Evolutionary conservation across 805 yeast genomes (phyloP).

Genomic region (Monosporozyma solicola): DNA sequence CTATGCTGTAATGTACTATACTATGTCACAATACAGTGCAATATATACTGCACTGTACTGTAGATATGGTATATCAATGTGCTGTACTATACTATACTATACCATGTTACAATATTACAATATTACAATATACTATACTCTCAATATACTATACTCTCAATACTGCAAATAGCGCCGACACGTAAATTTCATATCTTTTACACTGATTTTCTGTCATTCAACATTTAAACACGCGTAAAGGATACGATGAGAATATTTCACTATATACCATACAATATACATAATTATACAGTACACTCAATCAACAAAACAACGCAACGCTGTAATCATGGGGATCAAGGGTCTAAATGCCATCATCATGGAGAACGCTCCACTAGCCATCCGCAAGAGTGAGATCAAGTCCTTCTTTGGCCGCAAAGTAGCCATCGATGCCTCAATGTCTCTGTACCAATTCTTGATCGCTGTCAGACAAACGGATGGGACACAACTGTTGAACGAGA

Average conservation of each 20-base stretch:
- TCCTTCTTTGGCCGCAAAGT: slow-evolving; percentile 87
- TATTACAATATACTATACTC: too few relatives aligned
- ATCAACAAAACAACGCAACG: neutral
- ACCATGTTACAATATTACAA: too few relatives aligned
- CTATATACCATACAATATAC: too few relatives aligned
- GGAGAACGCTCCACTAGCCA: slow-evolving; percentile 83
- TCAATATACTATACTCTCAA: too few relatives aligned
- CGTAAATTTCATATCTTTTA: neutral
- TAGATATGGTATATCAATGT: too few relatives aligned
- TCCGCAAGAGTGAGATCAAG: slow-evolving; percentile 72
- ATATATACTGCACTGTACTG: too few relatives aligned
- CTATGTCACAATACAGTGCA: too few relatives aligned
- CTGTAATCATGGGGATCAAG: slow-evolving; percentile 42
- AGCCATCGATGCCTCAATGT: slow-evolving; percentile 96
- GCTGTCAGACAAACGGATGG: slow-evolving; percentile 98
- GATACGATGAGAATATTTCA: too few relatives aligned
- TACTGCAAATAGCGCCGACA: neutral
- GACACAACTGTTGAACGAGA: slow-evolving; percentile 76
- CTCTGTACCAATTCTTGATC: slow-evolving; percentile 86
- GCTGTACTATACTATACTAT: too few relatives aligned
- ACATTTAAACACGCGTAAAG: neutral
- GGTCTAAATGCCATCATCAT: slow-evolving; percentile 81
- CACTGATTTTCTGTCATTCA: too few relatives aligned
- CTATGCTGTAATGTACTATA: too few relatives aligned
- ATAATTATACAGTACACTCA: neutral